Percentiles rank a stretch among this genome's conserved stretches.
phyloP scores from a whole-genome alignment of 257 asterid genomes.

The Fraxinus cuspidata region DNA sequence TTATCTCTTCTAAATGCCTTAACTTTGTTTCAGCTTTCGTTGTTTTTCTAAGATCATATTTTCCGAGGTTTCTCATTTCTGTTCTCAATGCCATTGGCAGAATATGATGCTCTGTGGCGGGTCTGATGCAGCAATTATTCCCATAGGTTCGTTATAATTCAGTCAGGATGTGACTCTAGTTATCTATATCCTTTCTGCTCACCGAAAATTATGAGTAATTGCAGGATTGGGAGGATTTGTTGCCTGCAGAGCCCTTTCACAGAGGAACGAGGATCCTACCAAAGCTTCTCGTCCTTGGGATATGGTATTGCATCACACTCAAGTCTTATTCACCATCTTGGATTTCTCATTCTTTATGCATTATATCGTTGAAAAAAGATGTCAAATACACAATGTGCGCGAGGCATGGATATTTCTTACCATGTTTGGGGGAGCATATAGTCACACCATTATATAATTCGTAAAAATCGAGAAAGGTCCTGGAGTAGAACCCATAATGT shows the following conservation, averaged over 20 bases:
- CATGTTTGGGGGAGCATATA: too few relatives aligned
- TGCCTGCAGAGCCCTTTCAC: slow-evolving; percentile 46
- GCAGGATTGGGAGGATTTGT: slow-evolving; percentile 52
- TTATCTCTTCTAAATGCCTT: neutral
- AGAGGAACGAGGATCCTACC: slow-evolving; percentile 44
- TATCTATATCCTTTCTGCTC: neutral
- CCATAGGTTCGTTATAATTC: slow-evolving; percentile 33
- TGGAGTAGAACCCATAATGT: neutral
- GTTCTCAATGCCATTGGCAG: slow-evolving; percentile 25
- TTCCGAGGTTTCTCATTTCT: neutral
- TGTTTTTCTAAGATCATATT: neutral
- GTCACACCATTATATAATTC: too few relatives aligned
- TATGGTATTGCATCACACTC: slow-evolving; percentile 22
- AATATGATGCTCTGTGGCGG: slow-evolving; percentile 59
- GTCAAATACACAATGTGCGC: too few relatives aligned
- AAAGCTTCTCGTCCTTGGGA: slow-evolving; percentile 59
- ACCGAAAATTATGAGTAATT: neutral
- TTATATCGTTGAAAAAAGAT: too few relatives aligned
- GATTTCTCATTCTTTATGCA: neutral
- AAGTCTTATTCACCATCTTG: neutral
- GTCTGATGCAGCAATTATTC: slow-evolving; percentile 48
- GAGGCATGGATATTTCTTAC: too few relatives aligned
- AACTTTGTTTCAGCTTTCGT: neutral
- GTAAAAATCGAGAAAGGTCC: neutral
- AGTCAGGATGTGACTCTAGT: neutral